Conservation (phyloP, 1,284 basidiomycete species). For the Phellopilus nigrolimitatus region DNA sequence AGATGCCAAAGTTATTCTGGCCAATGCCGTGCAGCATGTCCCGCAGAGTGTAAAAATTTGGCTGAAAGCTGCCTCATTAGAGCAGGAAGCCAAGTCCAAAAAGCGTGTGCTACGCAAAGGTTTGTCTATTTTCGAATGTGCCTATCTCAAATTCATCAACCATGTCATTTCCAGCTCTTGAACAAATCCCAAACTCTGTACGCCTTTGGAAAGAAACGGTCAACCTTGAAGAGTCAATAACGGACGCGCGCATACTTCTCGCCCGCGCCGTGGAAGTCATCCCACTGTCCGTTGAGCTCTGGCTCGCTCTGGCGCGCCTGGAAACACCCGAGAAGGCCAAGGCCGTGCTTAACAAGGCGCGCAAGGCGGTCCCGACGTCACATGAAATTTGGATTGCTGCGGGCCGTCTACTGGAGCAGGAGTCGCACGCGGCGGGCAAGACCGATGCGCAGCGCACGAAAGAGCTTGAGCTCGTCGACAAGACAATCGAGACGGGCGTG, state of each 20-base stretch:
- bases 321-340: slow-evolving; percentile 89
- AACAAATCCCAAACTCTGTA: slow-evolving; percentile 96
- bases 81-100: slow-evolving; percentile 81
- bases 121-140: slow-evolving; percentile 31
- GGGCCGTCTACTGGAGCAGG: slow-evolving; percentile 85
- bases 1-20: slow-evolving; percentile 93
- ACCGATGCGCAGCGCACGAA: slow-evolving; percentile 51
- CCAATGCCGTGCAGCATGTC: slow-evolving; percentile 89
- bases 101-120: slow-evolving; percentile 91
- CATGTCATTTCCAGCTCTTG: slow-evolving; percentile 59
- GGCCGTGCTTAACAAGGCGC: slow-evolving; percentile 92
- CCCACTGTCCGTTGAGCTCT: slow-evolving; percentile 91
- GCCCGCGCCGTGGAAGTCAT: slow-evolving; percentile 95
- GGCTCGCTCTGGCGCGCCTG: slow-evolving; percentile 93
- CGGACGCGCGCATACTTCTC: slow-evolving; percentile 88
- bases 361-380: slow-evolving; percentile 89
- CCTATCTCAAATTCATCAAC: not conserved
- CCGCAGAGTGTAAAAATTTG: slow-evolving; percentile 95
- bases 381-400: slow-evolving; percentile 99
- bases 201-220: slow-evolving; percentile 98
- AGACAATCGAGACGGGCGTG: slow-evolving; percentile 84
- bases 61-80: slow-evolving; percentile 89
- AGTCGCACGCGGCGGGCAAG: slow-evolving; percentile 50
- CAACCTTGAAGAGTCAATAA: slow-evolving; percentile 86
- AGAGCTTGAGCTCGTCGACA: slow-evolving; percentile 74